These are phyloP conservation scores for Ophiostoma angusticollis DNA, from an alignment of 2,329 filamentous ascomycete genomes.

Conservation along the genomic window DNA sequence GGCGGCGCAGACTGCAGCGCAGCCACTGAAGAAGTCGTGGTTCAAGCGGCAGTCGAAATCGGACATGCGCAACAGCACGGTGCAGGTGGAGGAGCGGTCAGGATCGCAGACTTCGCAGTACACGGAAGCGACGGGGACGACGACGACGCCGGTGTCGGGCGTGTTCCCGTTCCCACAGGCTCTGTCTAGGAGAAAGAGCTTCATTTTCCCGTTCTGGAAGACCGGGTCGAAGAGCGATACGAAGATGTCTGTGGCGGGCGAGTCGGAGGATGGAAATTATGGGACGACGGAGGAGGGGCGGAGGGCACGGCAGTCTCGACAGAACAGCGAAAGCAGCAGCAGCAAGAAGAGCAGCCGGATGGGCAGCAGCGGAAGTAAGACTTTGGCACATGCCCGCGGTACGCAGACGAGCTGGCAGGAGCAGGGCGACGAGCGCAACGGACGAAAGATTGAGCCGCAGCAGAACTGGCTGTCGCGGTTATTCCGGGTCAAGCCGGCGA, in stretches of 20 bases:
- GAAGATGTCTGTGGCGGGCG: conserved; percentile 34
- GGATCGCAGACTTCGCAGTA: conserved; percentile 3
- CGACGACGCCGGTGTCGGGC: neutral
- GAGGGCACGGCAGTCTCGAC: conserved; percentile 10
- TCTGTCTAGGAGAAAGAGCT: conserved; percentile 33
- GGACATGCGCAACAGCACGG: conserved; percentile 12
- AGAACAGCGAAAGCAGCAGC: conserved; percentile 9
- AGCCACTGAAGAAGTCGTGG: conserved; percentile 10
- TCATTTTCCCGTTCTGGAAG: conserved; percentile 45
- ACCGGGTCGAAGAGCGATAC: conserved; percentile 26
- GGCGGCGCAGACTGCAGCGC: conserved; percentile 3
- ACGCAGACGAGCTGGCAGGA: conserved; percentile 5
- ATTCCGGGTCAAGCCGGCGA: conserved; percentile 78
- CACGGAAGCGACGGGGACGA: neutral
- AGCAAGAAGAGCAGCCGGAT: conserved; percentile 3
- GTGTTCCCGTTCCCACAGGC: neutral
- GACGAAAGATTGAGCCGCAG: conserved; percentile 49
- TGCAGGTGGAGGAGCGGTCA: neutral
- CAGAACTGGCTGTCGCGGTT: conserved; percentile 84
- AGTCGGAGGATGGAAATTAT: conserved; percentile 12
- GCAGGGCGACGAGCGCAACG: conserved; percentile 26
- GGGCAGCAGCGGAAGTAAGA: conserved; percentile 7
- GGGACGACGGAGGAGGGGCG: conserved; percentile 10
- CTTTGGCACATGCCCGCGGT: conserved; percentile 2
- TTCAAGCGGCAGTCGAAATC: conserved; percentile 14